Base-by-base conservation (phyloP, 2,329 filamentous ascomycete species). In the Trichoderma sp. region DNA sequence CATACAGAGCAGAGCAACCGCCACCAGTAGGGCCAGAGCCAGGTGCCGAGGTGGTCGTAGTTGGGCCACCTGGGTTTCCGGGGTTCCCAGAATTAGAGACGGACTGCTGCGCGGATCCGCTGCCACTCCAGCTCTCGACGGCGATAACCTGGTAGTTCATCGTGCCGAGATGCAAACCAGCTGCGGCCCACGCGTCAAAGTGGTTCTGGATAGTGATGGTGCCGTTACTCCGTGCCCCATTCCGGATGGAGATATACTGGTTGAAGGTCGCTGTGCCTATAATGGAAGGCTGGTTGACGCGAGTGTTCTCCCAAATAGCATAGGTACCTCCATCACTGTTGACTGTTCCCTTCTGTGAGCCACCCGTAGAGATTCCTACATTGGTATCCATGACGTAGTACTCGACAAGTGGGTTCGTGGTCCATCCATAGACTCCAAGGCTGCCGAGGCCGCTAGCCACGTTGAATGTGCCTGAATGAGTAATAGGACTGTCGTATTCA, bases 141-240 rank as follows among this genome's bases (percentile, higher is more conserved):
- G 84, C 84, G 22, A 86, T 75, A 69, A 87, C 85, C 79, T 83
- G 80, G 74, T 86, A 87, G 74, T 86, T 78, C 71, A 81, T 78
- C 45, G 70, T 78, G 3, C 85, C 85, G 15, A 87, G 72, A 27
- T 76, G 79, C 74, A 86, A 74, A 3, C 85, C 84, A 17, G 74
- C 72, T 48, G 78, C 77, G 19, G 74, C 3, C 85, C 86, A 64
- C 80, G 78, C 27, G 78, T 78, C 54, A 84, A 80, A 80, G 86
- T 85, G 64, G 70, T 77, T 69, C 78, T 76, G 67, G 84, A 80
- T n/a, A 87, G 81, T 19, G 81, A 83, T 83, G 82, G 85, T 67
- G 0, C 64, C 64, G 19, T 42, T 67, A 22, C n/a, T 48, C 12
- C 42, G 42, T 22, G n/a, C 42, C 19, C 42, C 42, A 10, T 48